Evolutionary conservation across 768 basidiomycete genomes (phyloP).

Genomic region (Boletus reticuloceps): DNA sequence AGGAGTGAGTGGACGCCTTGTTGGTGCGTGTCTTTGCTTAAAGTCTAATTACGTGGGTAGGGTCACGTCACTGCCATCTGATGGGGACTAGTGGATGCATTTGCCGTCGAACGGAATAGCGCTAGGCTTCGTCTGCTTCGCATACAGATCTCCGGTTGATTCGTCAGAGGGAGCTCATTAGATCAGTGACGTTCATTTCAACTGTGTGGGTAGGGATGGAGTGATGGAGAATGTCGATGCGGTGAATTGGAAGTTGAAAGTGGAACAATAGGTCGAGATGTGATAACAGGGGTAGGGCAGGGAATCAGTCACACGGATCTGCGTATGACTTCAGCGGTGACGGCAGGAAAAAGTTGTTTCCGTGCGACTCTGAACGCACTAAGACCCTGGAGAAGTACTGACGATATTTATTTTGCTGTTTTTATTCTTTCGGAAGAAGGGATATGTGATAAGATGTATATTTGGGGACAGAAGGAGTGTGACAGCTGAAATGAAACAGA

Average conservation of each 20-base stretch:
- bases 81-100: constrained; percentile 17
- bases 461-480: constrained; percentile 17
- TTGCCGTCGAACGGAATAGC: constrained; percentile 13
- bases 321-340: constrained; percentile 30
- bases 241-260: constrained; percentile 19
- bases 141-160: constrained; percentile 12
- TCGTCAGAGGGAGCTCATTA: constrained; percentile 11
- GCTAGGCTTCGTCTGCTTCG: constrained; percentile 10
- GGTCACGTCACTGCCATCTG: constrained; percentile 32
- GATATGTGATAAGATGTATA: constrained; percentile 26
- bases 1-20: constrained; percentile 18
- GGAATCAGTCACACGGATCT: constrained; percentile 29
- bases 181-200: constrained; percentile 16
- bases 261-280: constrained; percentile 12
- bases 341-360: constrained; percentile 19
- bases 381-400: constrained; percentile 21
- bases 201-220: constrained; percentile 7
- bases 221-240: constrained; percentile 19
- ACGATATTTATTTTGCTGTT: constrained; percentile 5
- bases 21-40: constrained; percentile 34
- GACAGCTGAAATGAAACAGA: constrained; percentile 17
- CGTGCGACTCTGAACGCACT: constrained; percentile 20
- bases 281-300: constrained; percentile 20
- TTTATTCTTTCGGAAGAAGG: constrained; percentile 4
- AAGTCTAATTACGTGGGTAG: constrained; percentile 36